phyloP scores from a whole-genome alignment of 805 yeast genomes.

The Saccharomycopsis capsularis region DNA sequence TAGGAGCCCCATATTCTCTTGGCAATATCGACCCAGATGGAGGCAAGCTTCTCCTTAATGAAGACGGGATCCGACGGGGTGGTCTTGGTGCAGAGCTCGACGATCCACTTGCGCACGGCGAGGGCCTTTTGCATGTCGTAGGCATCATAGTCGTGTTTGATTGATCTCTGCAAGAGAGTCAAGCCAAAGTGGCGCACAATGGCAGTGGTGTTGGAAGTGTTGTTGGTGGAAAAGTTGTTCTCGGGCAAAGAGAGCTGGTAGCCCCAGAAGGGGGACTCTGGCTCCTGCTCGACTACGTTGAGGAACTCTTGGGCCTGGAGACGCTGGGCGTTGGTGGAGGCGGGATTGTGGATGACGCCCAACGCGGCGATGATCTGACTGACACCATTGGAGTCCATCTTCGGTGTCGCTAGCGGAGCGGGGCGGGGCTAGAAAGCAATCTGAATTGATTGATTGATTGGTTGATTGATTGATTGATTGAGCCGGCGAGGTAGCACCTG shows the following conservation, averaged over 20 bases:
- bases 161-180: slow-evolving; percentile 67
- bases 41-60: slow-evolving; percentile 82
- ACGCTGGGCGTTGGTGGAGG: slow-evolving; percentile 51
- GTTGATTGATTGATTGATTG: neutral
- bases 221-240: slow-evolving; percentile 30
- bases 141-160: slow-evolving; percentile 49
- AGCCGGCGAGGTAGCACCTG: too few relatives aligned
- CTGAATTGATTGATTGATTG: neutral
- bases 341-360: slow-evolving; percentile 63
- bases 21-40: slow-evolving; percentile 85
- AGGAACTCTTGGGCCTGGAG: slow-evolving; percentile 57
- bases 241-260: slow-evolving; percentile 48
- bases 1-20: slow-evolving; percentile 86
- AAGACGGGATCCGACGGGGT: slow-evolving; percentile 74
- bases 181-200: slow-evolving; percentile 89
- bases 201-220: slow-evolving; percentile 38
- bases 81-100: slow-evolving; percentile 63
- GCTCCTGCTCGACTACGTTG: slow-evolving; percentile 66
- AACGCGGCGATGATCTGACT: slow-evolving; percentile 72
- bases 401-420: too few relatives aligned
- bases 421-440: too few relatives aligned
- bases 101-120: slow-evolving; percentile 77
- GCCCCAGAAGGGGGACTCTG: slow-evolving; percentile 90
- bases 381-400: slow-evolving; percentile 62
- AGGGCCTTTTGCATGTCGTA: slow-evolving; percentile 48